Conservation (phyloP, 345 rosid species). For the Corchorus capsularis region DNA sequence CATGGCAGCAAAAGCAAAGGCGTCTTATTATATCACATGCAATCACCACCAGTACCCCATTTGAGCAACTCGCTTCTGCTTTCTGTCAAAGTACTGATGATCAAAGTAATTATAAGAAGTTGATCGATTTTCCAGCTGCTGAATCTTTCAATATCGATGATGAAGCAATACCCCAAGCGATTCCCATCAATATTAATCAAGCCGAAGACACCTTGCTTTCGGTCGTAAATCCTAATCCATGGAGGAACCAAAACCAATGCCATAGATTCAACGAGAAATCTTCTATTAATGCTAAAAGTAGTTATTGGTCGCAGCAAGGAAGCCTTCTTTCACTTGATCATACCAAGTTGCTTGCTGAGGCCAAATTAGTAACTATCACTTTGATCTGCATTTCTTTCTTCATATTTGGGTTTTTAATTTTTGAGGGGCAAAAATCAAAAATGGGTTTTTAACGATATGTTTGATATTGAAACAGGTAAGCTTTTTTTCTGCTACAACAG, state of each 20-base stretch:
- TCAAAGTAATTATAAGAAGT: neutral
- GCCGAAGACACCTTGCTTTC: constrained; percentile 12
- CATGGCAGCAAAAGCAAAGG: constrained; percentile 8
- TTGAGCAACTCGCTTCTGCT: neutral
- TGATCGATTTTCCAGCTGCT: neutral
- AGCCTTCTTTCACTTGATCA: constrained; percentile 13
- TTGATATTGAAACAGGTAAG: neutral
- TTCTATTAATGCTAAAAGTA: neutral
- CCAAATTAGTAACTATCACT: no score
- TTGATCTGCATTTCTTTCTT: constrained; percentile 7
- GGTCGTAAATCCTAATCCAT: neutral
- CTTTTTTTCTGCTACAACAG: neutral
- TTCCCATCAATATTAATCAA: neutral
- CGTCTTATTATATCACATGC: neutral
- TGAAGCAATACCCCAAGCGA: neutral
- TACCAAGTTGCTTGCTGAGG: constrained; percentile 4
- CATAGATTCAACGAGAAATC: neutral
- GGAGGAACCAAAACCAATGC: neutral
- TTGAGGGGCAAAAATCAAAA: no score
- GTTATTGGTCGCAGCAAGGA: constrained; percentile 1
- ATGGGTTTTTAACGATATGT: no score
- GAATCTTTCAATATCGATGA: neutral
- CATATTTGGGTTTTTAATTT: neutral
- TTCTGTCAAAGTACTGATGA: neutral
- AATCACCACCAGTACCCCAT: neutral